Evolutionary conservation across 1,284 basidiomycete genomes (phyloP).

Genomic region (Melampsora americana): DNA sequence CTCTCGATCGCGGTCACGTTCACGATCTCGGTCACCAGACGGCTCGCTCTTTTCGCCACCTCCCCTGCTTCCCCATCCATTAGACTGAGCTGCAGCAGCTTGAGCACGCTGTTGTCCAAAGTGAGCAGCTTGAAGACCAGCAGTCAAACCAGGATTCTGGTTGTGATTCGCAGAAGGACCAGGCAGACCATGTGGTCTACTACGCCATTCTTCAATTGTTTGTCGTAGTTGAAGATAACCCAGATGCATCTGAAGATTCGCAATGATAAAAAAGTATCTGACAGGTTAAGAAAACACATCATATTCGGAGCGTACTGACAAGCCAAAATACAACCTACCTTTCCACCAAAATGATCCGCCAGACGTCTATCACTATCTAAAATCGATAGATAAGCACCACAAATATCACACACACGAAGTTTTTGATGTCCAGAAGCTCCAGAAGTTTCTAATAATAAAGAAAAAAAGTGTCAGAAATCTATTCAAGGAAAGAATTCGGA

Average conservation of each 20-base stretch:
- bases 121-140: slow-evolving; percentile 38
- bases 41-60: slow-evolving; percentile 14
- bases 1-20: slow-evolving; percentile 25
- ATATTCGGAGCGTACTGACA: background rate
- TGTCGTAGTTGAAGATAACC: slow-evolving; percentile 97
- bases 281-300: background rate
- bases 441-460: slow-evolving; percentile 69
- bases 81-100: slow-evolving; percentile 16
- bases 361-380: slow-evolving; percentile 96
- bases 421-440: slow-evolving; percentile 99
- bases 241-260: slow-evolving; percentile 77
- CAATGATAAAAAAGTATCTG: background rate
- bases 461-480: background rate
- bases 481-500: background rate
- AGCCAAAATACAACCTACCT: slow-evolving; percentile 61
- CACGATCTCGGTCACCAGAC: slow-evolving; percentile 12
- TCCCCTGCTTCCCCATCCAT: slow-evolving; percentile 27
- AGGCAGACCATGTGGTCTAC: slow-evolving; percentile 43
- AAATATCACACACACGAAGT: slow-evolving; percentile 97
- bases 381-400: slow-evolving; percentile 95
- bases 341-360: slow-evolving; percentile 99
- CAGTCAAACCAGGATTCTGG: slow-evolving; percentile 37
- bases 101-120: slow-evolving; percentile 39
- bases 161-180: slow-evolving; percentile 20
- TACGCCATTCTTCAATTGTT: slow-evolving; percentile 70